These are phyloP conservation scores for Microsporum ferrugineum DNA, from an alignment of 2,329 filamentous ascomycete genomes.

Conservation along the genomic window DNA sequence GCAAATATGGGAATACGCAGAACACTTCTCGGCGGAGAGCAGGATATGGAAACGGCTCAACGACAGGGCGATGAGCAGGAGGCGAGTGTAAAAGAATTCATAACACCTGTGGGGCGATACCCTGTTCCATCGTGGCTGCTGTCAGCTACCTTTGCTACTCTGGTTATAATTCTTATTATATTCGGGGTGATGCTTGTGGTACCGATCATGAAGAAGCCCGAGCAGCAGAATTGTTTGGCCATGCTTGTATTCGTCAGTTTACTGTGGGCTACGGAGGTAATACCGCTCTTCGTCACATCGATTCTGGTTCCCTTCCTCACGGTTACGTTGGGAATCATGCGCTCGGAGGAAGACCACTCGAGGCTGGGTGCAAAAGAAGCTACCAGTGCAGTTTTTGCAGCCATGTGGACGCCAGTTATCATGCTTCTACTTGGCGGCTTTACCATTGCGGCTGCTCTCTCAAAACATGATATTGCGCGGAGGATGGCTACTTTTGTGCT, in stretches of 20 bases:
- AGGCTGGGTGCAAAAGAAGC: constrained; percentile 71
- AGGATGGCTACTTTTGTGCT: constrained; percentile 92
- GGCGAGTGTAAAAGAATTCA: constrained; percentile 53
- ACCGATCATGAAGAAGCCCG: constrained; percentile 72
- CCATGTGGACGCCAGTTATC: constrained; percentile 99
- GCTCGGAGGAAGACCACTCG: constrained; percentile 56
- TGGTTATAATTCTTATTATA: constrained; percentile 57
- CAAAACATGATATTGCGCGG: constrained; percentile 96
- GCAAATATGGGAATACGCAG: constrained; percentile 72
- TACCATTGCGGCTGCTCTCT: constrained; percentile 85
- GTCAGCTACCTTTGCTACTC: constrained; percentile 65
- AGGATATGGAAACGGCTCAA: constrained; percentile 54
- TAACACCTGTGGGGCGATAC: constrained; percentile 69
- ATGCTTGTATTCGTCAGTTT: constrained; percentile 88
- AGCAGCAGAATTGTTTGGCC: constrained; percentile 93
- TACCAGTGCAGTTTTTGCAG: constrained; percentile 72
- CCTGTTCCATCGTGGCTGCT: constrained; percentile 70
- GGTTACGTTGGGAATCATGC: constrained; percentile 73
- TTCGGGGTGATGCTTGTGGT: constrained; percentile 64
- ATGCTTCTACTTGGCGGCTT: constrained; percentile 96
- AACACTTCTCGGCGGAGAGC: constrained; percentile 65
- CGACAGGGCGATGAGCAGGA: constrained; percentile 77
- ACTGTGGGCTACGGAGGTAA: constrained; percentile 93
- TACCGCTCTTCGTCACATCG: constrained; percentile 93
- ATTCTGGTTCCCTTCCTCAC: constrained; percentile 87